A percentile compares a stretch with the other conserved stretches of the same genome.
phyloP scores from a whole-genome alignment of 2,329 filamentous ascomycete species.

The Botrytis hyacinthi region DNA sequence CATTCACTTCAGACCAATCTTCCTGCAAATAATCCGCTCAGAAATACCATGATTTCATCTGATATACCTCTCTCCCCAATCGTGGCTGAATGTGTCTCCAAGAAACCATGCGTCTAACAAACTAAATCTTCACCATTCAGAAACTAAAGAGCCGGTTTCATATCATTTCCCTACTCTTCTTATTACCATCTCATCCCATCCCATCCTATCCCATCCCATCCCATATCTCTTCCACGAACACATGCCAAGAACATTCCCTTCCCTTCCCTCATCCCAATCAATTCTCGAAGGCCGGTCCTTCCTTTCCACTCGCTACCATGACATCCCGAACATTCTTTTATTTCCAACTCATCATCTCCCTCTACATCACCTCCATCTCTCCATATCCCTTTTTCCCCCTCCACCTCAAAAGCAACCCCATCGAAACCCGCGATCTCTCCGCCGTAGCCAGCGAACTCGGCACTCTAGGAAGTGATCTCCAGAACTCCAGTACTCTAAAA shows the following conservation, averaged over 20 bases:
- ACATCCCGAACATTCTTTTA: not conserved
- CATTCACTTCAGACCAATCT: not conserved
- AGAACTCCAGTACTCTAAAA: not conserved
- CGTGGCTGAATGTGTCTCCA: not conserved
- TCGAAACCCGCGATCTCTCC: not conserved
- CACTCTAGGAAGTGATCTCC: constrained; percentile 10
- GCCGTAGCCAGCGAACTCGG: constrained; percentile 8
- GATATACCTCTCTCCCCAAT: not conserved
- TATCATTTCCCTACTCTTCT: not conserved
- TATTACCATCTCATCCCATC: not conserved
- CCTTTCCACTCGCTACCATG: not conserved
- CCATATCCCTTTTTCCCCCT: not conserved
- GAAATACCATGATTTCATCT: not conserved
- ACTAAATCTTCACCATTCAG: not conserved
- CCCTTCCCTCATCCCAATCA: not conserved
- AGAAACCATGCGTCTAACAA: not conserved
- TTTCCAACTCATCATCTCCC: not conserved
- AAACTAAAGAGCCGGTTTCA: not conserved
- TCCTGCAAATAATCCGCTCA: not conserved
- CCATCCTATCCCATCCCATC: not conserved
- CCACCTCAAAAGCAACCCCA: too few relatives aligned
- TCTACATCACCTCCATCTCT: not conserved
- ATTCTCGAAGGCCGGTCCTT: constrained; percentile 3
- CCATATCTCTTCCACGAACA: not conserved
- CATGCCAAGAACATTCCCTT: not conserved